A percentile compares a stretch with the other conserved stretches of the same genome.
phyloP scores from a whole-genome alignment of 148 eudicot genomes.

The Heliamphora exappendiculata region DNA sequence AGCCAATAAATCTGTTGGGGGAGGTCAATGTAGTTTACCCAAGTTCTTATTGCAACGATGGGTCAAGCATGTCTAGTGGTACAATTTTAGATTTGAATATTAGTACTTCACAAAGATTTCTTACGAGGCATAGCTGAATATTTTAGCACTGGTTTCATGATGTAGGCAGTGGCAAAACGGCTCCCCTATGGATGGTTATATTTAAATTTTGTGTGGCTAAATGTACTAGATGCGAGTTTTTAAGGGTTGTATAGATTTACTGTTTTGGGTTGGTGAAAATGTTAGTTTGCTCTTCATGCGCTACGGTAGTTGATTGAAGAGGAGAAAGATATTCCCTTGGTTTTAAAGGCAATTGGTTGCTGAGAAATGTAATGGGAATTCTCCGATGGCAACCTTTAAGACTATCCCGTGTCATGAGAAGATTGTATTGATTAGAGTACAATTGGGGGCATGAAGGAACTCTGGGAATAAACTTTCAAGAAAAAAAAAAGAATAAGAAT shows the following conservation, averaged over 20 bases:
- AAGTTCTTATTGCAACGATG: too few species aligned
- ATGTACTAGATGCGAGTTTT: not conserved
- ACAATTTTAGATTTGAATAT: too few species aligned
- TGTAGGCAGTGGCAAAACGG: not conserved
- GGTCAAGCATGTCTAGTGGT: too few species aligned
- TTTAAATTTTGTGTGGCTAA: not conserved
- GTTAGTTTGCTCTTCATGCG: not conserved
- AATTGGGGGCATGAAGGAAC: not conserved
- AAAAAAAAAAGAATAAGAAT: not conserved
- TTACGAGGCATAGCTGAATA: too few species aligned
- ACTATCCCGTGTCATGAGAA: not conserved
- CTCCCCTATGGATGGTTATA: not conserved
- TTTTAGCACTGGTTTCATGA: not conserved
- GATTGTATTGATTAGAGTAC: not conserved
- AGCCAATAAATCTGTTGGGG: too few species aligned
- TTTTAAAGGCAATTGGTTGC: not conserved
- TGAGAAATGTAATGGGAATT: not conserved
- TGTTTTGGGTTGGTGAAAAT: not conserved
- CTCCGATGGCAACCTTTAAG: not conserved
- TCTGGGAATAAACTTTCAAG: too few species aligned
- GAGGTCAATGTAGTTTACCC: too few species aligned
- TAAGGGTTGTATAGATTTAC: not conserved
- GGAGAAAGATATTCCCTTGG: not conserved
- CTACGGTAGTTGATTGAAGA: not conserved
- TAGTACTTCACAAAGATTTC: too few species aligned